Conservation (phyloP, 495 filamentous ascomycete species). For the Elaphomyces granulatus region DNA sequence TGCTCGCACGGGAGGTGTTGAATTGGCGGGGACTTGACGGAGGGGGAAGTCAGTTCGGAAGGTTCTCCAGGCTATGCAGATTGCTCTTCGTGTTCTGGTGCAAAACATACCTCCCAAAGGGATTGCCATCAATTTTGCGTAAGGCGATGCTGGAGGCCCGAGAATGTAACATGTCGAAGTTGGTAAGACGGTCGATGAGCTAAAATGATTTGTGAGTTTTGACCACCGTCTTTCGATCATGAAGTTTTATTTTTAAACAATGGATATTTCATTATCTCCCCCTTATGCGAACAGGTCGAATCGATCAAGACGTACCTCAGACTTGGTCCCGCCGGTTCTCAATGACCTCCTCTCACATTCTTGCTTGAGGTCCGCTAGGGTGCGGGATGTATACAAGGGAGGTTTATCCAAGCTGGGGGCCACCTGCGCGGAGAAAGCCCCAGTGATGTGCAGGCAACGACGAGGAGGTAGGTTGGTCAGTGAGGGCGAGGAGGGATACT, state of each 20-base stretch:
- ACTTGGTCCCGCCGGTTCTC: constrained; percentile 19
- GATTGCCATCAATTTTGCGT: constrained; percentile 29
- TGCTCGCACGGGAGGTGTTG: constrained; percentile 43
- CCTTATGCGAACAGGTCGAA: too few species aligned
- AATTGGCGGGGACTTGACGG: constrained; percentile 31
- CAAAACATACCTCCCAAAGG: constrained; percentile 26
- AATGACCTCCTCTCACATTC: constrained; percentile 28
- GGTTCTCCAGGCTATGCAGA: too few species aligned
- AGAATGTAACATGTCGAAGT: constrained; percentile 37
- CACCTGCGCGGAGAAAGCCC: constrained; percentile 33
- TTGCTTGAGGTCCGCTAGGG: constrained; percentile 24
- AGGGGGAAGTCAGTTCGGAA: constrained; percentile 11
- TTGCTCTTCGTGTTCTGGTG: too few species aligned
- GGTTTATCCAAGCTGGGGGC: constrained; percentile 23
- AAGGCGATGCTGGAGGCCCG: constrained; percentile 42
- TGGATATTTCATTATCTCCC: neutral
- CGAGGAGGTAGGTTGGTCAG: constrained; percentile 14
- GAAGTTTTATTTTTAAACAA: neutral
- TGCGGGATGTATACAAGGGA: constrained; percentile 23
- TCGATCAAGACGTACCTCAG: constrained; percentile 18
- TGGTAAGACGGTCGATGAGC: constrained; percentile 38
- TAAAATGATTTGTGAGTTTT: too few species aligned
- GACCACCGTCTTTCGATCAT: too few species aligned
- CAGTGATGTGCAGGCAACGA: constrained; percentile 41
- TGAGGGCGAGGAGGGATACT: constrained; percentile 18